Base-by-base conservation (phyloP, 2,329 filamentous ascomycete species). In the Colletotrichum spaethianum region DNA sequence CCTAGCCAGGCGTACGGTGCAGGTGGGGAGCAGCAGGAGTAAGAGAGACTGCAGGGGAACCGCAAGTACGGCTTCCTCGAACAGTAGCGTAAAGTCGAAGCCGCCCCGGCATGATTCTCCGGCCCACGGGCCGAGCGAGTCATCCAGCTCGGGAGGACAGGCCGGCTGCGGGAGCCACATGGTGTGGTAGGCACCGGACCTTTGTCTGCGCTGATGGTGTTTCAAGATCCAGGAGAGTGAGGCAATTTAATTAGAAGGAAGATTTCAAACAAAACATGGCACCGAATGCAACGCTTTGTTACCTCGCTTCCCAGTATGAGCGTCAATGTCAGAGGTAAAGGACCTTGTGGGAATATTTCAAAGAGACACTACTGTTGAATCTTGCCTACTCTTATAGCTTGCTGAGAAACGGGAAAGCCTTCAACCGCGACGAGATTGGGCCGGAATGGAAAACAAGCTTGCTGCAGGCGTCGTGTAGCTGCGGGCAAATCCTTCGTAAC, bases 81-180 rank as follows among this genome's bases (percentile, higher is more conserved):
- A 79, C 3, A 79, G 69, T 12, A 79, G 72, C 8, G 78, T 78
- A 56, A 79, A 79, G 70, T 79, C 77, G 70, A 77, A 78, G 53
- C 77, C 77, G n/a, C 62, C 72, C n/a, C 75, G 74, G 60, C 77
- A 79, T 42, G 59, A n/a, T 4, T 50, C 44, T 59, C 72, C 72
- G 60, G 72, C 68, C 68, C 72, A 73, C 48, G 72, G 69, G 33
- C 68, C 72, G 68, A 73, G 61, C 14, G 68, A 72, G 50, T 67
- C 52, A 53, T 72, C 72, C 23, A 63, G 33, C 28, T 63, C 68
- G 72, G 63, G 18, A 40, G 63, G 48, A 31, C 72, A 73, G 18
- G 53, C 68, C 56, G 68, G 23, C 42, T 33, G 71, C 53, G 68
- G 59, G 59, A 8, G 40, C 69, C 55, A 62, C 72, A 73, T 73